Conservation (phyloP, 352 stramenopile genomes). For the Phytophthora hibernalis region DNA sequence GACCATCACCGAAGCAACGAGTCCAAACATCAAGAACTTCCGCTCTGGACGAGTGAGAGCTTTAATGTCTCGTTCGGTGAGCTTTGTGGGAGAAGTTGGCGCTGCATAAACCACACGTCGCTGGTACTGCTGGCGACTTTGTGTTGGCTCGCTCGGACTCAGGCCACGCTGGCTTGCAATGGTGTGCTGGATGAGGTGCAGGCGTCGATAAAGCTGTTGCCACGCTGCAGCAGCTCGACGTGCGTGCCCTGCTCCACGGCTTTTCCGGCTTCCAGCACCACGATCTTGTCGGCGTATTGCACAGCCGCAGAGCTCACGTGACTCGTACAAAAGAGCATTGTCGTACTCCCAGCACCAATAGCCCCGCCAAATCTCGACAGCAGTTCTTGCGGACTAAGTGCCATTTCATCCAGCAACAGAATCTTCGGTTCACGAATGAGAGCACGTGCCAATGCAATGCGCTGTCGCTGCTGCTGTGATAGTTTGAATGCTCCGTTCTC, state of each 20-base stretch:
- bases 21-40: conserved; percentile 41
- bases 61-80: conserved; percentile 43
- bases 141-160: not conserved
- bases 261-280: conserved; percentile 50
- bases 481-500: conserved; percentile 89
- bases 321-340: conserved; percentile 89
- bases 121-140: not conserved
- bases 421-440: conserved; percentile 54
- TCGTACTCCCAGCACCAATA: conserved; percentile 49
- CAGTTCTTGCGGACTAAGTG: conserved; percentile 45
- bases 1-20: conserved; percentile 39
- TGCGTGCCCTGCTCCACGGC: conserved; percentile 62
- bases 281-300: conserved; percentile 65
- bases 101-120: not conserved
- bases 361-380: conserved; percentile 61
- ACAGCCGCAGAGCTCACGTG: conserved; percentile 73
- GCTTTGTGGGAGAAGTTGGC: conserved; percentile 28
- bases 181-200: conserved; percentile 55
- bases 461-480: conserved; percentile 91
- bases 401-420: conserved; percentile 55
- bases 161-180: conserved; percentile 1
- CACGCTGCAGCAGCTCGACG: conserved; percentile 53
- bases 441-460: conserved; percentile 54
- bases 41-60: conserved; percentile 46
- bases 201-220: conserved; percentile 81